phyloP scores from a whole-genome alignment of 2,329 filamentous ascomycete species.

The Aureobasidium lini region DNA sequence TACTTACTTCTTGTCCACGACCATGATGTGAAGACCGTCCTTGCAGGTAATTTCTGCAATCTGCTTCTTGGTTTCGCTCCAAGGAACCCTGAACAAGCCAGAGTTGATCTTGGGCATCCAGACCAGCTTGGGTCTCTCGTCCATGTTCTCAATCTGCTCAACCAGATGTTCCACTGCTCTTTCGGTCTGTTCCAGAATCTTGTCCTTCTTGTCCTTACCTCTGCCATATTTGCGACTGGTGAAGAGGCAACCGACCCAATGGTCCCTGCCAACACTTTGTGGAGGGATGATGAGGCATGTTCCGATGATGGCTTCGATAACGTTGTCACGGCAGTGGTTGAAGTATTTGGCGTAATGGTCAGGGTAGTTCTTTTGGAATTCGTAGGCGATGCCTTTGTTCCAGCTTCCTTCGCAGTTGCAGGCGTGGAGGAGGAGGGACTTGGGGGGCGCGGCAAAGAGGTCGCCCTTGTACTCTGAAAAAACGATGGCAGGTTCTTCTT shows the following conservation, averaged over 20 bases:
- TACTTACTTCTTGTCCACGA: constrained; percentile 2
- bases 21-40: not conserved
- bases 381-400: constrained; percentile 51
- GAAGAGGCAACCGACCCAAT: constrained; percentile 55
- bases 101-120: constrained; percentile 52
- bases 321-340: constrained; percentile 38
- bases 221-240: constrained; percentile 46
- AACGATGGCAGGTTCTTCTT: not conserved
- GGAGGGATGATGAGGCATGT: constrained; percentile 13
- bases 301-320: constrained; percentile 21
- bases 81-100: constrained; percentile 49
- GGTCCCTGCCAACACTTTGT: constrained; percentile 23
- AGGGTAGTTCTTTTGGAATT: constrained; percentile 45
- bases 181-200: constrained; percentile 44
- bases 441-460: constrained; percentile 46
- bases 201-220: constrained; percentile 32
- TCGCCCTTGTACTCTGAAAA: constrained; percentile 32
- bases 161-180: constrained; percentile 44
- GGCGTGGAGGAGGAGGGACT: constrained; percentile 49
- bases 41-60: constrained; percentile 33
- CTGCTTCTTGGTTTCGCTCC: constrained; percentile 41
- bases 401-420: constrained; percentile 53
- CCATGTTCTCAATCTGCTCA: constrained; percentile 29
- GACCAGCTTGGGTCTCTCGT: constrained; percentile 27
- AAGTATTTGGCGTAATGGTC: constrained; percentile 42